Conservation (phyloP, 371 early-diverging fungal genomes). For the Mycotypha africana region DNA sequence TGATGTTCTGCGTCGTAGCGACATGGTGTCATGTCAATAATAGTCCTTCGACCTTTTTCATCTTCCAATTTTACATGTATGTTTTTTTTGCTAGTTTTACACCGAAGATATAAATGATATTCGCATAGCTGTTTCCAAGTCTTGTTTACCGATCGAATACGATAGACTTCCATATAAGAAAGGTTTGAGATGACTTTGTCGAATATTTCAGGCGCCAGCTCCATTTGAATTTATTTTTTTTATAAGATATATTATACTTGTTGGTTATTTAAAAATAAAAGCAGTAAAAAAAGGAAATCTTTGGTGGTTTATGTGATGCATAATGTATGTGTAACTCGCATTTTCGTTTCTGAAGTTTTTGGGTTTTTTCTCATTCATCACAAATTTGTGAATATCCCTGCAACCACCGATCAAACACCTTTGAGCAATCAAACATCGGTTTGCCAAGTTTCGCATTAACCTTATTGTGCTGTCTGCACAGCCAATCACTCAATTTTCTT, state of each 20-base stretch:
- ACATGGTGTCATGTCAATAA: constrained; percentile 7
- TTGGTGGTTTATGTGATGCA: too few species aligned
- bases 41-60: not conserved
- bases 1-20: constrained; percentile 17
- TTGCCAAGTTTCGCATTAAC: constrained; percentile 91
- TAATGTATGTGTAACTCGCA: too few species aligned
- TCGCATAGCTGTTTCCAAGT: constrained; percentile 17
- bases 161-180: constrained; percentile 18
- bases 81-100: constrained; percentile 3
- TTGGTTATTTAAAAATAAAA: too few species aligned
- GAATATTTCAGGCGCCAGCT: constrained; percentile 21
- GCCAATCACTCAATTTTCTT: constrained; percentile 70
- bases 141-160: constrained; percentile 19
- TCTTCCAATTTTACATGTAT: constrained; percentile 7
- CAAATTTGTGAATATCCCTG: too few species aligned
- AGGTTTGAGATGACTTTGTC: constrained; percentile 18
- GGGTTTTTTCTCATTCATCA: too few species aligned
- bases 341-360: too few species aligned
- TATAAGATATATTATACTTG: too few species aligned
- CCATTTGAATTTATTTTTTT: too few species aligned
- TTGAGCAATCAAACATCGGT: constrained; percentile 83
- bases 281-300: too few species aligned
- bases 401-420: constrained; percentile 86
- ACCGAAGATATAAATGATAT: constrained; percentile 12
- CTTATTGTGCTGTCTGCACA: constrained; percentile 93